These are phyloP conservation scores for Alliaria petiolata DNA, from an alignment of 345 rosid species.

Conservation along the genomic window DNA sequence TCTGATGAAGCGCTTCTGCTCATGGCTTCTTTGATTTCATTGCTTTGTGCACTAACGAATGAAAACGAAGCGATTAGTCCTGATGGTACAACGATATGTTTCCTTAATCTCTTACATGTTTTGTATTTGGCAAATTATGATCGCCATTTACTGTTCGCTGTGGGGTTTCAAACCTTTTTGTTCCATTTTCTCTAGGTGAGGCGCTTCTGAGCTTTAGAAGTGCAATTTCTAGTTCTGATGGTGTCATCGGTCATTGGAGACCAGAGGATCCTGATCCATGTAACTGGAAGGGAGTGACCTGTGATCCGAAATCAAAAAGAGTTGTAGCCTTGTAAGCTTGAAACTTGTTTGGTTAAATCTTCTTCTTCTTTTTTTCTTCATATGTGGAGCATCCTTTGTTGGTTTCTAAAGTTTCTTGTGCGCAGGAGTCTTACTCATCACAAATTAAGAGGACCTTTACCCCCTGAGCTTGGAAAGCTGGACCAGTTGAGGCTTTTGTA, in stretches of 20 bases:
- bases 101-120: constrained; percentile 39
- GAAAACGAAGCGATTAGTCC: constrained; percentile 42
- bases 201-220: constrained; percentile 74
- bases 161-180: neutral
- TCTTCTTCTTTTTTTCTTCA: neutral
- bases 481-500: constrained; percentile 70
- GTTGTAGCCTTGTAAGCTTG: constrained; percentile 73
- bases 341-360: neutral
- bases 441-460: constrained; percentile 73
- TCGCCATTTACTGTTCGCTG: constrained; percentile 33
- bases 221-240: constrained; percentile 65
- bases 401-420: constrained; percentile 10
- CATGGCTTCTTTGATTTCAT: constrained; percentile 52
- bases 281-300: constrained; percentile 86
- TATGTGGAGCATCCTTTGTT: constrained; percentile 10
- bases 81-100: constrained; percentile 35
- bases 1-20: constrained; percentile 41
- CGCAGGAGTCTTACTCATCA: constrained; percentile 78
- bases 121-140: constrained; percentile 33
- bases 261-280: constrained; percentile 99
- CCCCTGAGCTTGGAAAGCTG: constrained; percentile 85
- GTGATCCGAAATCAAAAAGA: constrained; percentile 74
- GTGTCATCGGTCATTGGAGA: constrained; percentile 75
- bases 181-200: constrained; percentile 55
- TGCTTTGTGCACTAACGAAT: constrained; percentile 38